A percentile compares a stretch with the other conserved stretches of the same genome.
These are phyloP conservation scores for Macadamia integrifolia DNA, from an alignment of 164 flowering plant species.

Conservation along the genomic window DNA sequence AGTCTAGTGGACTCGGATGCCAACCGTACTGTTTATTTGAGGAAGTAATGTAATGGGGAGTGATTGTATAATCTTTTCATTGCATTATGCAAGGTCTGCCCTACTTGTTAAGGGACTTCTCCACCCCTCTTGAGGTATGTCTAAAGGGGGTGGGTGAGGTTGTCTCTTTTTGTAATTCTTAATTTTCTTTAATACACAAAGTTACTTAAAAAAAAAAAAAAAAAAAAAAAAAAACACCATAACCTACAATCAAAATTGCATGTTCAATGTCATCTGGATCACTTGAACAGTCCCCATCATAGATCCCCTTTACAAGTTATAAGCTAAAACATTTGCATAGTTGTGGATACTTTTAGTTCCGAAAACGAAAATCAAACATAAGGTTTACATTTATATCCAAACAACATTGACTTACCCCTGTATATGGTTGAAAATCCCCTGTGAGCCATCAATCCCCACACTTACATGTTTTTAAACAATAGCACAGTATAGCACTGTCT, in stretches of 20 bases:
- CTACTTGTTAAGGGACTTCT: too few relatives aligned
- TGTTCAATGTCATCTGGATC: slow-evolving; percentile 70
- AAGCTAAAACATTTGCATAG: neutral
- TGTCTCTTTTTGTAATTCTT: too few relatives aligned
- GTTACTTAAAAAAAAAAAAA: too few relatives aligned
- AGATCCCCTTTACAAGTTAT: slow-evolving; percentile 50
- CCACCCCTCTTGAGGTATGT: too few relatives aligned
- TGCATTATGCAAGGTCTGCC: too few relatives aligned
- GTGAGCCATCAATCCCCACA: slow-evolving; percentile 67
- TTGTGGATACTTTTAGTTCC: neutral
- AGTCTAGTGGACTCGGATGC: too few relatives aligned
- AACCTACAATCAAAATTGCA: slow-evolving; percentile 66
- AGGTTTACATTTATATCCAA: neutral
- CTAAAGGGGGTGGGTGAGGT: too few relatives aligned
- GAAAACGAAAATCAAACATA: neutral
- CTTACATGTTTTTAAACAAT: slow-evolving; percentile 61
- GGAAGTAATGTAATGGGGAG: too few relatives aligned
- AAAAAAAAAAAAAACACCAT: slow-evolving; percentile 19
- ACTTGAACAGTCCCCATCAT: slow-evolving; percentile 61
- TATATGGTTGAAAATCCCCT: slow-evolving; percentile 65
- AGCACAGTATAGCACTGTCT: slow-evolving; percentile 67
- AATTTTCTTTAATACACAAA: too few relatives aligned
- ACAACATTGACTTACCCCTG: slow-evolving; percentile 32
- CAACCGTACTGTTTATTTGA: too few relatives aligned
- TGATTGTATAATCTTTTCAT: too few relatives aligned